Evolutionary conservation across 768 basidiomycete genomes (phyloP), one percentile per base, ranked within the genome.

Genomic region (Pleurotus eryngii): DNA sequence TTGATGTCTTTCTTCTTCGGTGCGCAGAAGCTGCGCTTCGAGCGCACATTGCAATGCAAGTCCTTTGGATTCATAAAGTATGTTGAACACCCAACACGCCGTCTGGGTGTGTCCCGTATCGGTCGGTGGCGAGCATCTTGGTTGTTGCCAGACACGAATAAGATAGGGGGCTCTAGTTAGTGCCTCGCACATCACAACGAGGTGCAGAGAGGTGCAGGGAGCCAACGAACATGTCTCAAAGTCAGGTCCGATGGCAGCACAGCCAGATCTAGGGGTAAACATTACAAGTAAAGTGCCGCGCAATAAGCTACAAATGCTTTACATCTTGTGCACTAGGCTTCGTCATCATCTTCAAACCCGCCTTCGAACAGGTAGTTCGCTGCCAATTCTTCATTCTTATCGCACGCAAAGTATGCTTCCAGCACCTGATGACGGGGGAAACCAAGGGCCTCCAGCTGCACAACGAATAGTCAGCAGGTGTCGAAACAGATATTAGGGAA

Each of bases 371-470:
- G 71, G 65, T 87, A 96, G 67, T 97, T 97, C 12, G 96, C 97
- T 7, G 97, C 95, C 17, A 95, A 74, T 67, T 98, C 94, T 73
- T 98, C 97, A 67, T 98, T 94, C 81, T 92, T 94, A 70, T 94
- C 97, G 71, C 95, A 98, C 1, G 87, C 90, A 67, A 96, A 83
- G 72, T 91, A 99, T 1, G 97, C 97, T 71, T 98, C 84, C 37
- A 95, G 74, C n/a, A 80, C 96, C 0, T 77, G 76, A 45, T 94
- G 79, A 40, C 92, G 82, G 15, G 90, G 71, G 71, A 99, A 98
- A 0, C 97, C 96, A 46, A 98, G 83, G 1, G 76, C 87, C 72
- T 92, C 84, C 60, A 97, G 77, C 95, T 97, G 61, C 2, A 46
- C 15, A 26, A 49, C 15, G n/a, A 30, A 26, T 37, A 6, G 17